Conservation (phyloP, 2,329 filamentous ascomycete genomes). For the Ophioceras dolichostomum region DNA sequence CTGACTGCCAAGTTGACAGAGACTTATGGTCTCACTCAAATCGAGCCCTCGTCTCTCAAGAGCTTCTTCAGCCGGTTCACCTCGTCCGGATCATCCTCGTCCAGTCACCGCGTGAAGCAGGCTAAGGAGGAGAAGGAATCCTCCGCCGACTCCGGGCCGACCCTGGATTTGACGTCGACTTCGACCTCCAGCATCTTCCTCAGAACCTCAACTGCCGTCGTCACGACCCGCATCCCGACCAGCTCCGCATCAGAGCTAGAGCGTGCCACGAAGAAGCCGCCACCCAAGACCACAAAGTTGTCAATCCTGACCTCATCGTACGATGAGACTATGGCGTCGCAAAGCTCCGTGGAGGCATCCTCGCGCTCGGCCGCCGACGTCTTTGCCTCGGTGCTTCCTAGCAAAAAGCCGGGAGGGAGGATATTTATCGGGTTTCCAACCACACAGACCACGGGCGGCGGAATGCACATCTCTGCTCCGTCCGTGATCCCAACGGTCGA, state of each 20-base stretch:
- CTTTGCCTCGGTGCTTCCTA: slow-evolving; percentile 82
- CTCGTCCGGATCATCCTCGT: slow-evolving; percentile 35
- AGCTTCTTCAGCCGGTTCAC: slow-evolving; percentile 76
- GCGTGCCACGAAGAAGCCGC: slow-evolving; percentile 92
- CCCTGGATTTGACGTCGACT: slow-evolving; percentile 58
- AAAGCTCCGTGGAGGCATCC: slow-evolving; percentile 30
- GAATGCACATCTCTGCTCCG: slow-evolving; percentile 88
- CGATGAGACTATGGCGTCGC: slow-evolving; percentile 61
- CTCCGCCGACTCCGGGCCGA: slow-evolving; percentile 49
- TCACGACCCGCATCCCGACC: slow-evolving; percentile 62
- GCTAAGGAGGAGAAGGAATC: slow-evolving; percentile 50
- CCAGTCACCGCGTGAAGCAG: slow-evolving; percentile 36
- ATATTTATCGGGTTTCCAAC: slow-evolving; percentile 98
- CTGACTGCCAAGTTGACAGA: slow-evolving; percentile 30
- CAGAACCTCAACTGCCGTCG: slow-evolving; percentile 71
- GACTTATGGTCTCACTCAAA: slow-evolving; percentile 32
- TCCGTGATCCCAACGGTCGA: slow-evolving; percentile 97
- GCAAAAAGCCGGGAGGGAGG: slow-evolving; percentile 66
- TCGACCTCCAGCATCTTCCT: slow-evolving; percentile 77
- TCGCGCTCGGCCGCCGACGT: slow-evolving; percentile 52
- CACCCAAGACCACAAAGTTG: slow-evolving; percentile 75
- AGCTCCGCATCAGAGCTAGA: slow-evolving; percentile 78
- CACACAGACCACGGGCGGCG: slow-evolving; percentile 88
- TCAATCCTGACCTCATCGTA: slow-evolving; percentile 87
- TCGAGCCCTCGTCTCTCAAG: slow-evolving; percentile 50